Conservation (phyloP, 208 protist species). For the Kentomonas sorsogonicus region DNA sequence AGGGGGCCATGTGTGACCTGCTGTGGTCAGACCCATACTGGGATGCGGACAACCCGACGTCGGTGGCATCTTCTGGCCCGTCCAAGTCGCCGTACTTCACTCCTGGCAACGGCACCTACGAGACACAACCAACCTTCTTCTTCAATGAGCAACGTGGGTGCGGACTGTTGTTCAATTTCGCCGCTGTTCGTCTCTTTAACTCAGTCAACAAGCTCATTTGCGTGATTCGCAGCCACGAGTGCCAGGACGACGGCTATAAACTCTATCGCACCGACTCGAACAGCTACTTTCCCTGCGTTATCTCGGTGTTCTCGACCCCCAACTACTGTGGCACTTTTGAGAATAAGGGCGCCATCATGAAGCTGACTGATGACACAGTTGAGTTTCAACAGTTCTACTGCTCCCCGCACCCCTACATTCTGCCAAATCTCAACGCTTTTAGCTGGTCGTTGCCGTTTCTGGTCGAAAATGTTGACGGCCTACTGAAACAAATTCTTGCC, state of each 20-base stretch:
- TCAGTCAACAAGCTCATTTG: conserved; percentile 93
- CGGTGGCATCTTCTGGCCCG: conserved; percentile 72
- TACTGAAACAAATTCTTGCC: conserved; percentile 12
- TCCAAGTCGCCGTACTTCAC: conserved; percentile 47
- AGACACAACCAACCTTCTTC: conserved; percentile 52
- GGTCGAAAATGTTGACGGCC: conserved; percentile 31
- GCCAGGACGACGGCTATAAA: conserved; percentile 89
- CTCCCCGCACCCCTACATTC: conserved; percentile 67
- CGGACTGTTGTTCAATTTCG: conserved; percentile 85
- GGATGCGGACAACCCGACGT: conserved; percentile 85
- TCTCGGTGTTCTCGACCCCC: conserved; percentile 97
- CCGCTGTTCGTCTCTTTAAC: conserved; percentile 86
- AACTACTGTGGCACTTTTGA: conserved; percentile 97
- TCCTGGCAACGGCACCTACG: conserved; percentile 47
- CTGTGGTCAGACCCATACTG: conserved; percentile 99
- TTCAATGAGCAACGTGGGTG: conserved; percentile 66
- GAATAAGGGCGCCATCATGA: conserved; percentile 95
- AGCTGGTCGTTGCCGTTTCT: conserved; percentile 77
- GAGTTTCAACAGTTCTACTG: conserved; percentile 87
- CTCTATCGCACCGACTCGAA: conserved; percentile 88
- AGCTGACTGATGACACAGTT: conserved; percentile 73
- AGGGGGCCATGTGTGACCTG: conserved; percentile 98
- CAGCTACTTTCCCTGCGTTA: conserved; percentile 93
- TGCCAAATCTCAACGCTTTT: conserved; percentile 59
- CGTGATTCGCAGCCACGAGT: conserved; percentile 96